A percentile compares a stretch with the other conserved stretches of the same genome.
Evolutionary conservation across 176 grass and related monocot genomes (phyloP).

Genomic region (Thalia dealbata): DNA sequence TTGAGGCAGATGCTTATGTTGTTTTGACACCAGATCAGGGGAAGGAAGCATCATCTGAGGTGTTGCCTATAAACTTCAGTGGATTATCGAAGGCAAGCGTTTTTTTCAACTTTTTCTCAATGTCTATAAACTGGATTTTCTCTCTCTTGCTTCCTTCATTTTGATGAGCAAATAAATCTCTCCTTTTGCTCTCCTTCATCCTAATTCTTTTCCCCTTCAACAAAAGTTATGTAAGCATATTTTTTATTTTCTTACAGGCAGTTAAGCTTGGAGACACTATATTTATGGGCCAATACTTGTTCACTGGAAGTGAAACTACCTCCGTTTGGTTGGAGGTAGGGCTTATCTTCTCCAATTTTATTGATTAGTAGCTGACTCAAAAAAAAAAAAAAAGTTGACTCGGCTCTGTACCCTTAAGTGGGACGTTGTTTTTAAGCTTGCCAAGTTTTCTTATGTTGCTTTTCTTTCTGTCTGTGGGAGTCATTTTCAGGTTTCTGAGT

Average conservation of each 20-base stretch:
- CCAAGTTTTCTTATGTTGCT: background rate
- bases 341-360: background rate
- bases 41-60: constrained; percentile 46
- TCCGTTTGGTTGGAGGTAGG: constrained; percentile 95
- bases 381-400: background rate
- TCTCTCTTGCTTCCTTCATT: no score
- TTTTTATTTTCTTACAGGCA: constrained; percentile 33
- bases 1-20: constrained; percentile 70
- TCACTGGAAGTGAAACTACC: constrained; percentile 98
- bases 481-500: constrained; percentile 63
- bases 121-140: no score
- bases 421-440: background rate
- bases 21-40: constrained; percentile 67
- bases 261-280: constrained; percentile 80
- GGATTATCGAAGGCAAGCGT: constrained; percentile 60
- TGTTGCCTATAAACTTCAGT: constrained; percentile 89
- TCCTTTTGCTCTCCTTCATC: no score
- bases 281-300: constrained; percentile 96
- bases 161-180: no score
- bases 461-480: constrained; percentile 1
- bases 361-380: background rate
- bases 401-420: background rate
- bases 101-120: no score
- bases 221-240: background rate
- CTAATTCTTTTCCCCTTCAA: background rate